These are phyloP conservation scores for Cystoderma amianthinum DNA, from an alignment of 768 basidiomycete species.

Conservation along the genomic window DNA sequence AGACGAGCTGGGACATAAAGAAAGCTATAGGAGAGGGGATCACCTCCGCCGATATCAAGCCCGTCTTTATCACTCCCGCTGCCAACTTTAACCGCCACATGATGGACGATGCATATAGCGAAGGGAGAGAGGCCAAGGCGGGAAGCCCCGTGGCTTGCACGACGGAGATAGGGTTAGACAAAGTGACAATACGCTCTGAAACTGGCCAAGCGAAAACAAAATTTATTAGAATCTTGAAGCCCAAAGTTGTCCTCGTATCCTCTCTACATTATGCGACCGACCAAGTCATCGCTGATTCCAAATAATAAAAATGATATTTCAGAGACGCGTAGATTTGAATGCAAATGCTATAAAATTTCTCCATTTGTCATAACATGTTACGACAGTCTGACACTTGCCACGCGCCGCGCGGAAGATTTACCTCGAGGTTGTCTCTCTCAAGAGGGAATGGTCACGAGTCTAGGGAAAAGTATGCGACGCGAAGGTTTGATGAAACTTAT, in stretches of 20 bases:
- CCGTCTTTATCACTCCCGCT: conserved; percentile 39
- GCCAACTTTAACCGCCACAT: conserved; percentile 26
- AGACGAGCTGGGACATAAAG: conserved; percentile 41
- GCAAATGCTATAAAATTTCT: no score
- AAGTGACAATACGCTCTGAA: background rate
- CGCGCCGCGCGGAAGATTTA: no score
- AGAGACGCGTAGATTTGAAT: no score
- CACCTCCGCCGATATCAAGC: conserved; percentile 49
- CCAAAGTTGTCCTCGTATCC: background rate
- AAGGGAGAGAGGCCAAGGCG: background rate
- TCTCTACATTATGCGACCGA: background rate
- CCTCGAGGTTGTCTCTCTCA: no score
- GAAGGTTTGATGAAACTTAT: no score
- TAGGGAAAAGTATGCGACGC: no score
- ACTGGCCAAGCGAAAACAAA: background rate
- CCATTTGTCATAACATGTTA: no score
- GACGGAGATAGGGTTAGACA: conserved; percentile 42
- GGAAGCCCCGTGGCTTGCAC: conserved; percentile 27
- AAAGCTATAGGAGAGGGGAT: conserved; percentile 54
- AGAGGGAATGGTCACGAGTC: no score
- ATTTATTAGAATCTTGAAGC: background rate
- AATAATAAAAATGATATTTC: no score
- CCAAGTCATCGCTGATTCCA: no score
- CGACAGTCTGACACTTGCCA: no score
- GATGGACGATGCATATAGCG: conserved; percentile 40